phyloP scores from a whole-genome alignment of 2,329 filamentous ascomycete genomes.

The Aquanectria penicillioides region DNA sequence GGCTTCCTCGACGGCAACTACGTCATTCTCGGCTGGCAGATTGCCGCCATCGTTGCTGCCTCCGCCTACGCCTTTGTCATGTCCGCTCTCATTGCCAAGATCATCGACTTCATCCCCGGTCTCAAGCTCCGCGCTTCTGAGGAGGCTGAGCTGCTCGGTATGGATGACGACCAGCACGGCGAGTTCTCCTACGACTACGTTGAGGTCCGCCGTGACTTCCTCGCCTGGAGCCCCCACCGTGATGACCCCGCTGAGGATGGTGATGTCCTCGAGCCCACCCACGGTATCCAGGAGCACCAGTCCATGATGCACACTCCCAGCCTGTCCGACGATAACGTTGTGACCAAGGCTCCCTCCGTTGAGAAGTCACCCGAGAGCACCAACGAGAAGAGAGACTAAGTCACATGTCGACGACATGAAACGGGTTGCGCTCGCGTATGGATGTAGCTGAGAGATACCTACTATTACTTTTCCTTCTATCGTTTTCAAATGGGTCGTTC shows the following conservation, averaged over 20 bases:
- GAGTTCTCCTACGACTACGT: conserved; percentile 93
- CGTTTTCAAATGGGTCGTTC: conserved; percentile 23
- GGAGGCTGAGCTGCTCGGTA: conserved; percentile 85
- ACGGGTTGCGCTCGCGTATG: too few relatives aligned
- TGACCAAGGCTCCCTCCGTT: conserved; percentile 36
- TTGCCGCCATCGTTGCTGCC: conserved; percentile 77
- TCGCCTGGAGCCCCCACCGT: conserved; percentile 85
- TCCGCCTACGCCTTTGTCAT: conserved; percentile 78
- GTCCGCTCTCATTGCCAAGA: conserved; percentile 77
- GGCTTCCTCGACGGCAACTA: conserved; percentile 83
- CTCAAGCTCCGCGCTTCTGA: conserved; percentile 83
- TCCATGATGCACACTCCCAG: conserved; percentile 48
- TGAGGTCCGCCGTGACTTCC: conserved; percentile 87
- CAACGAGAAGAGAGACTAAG: conserved; percentile 29
- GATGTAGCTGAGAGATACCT: too few relatives aligned
- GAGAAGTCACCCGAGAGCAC: conserved; percentile 25
- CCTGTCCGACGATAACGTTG: conserved; percentile 37
- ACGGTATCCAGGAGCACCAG: conserved; percentile 76
- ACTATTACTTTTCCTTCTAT: conserved; percentile 16
- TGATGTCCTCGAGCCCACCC: conserved; percentile 69
- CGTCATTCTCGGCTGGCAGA: conserved; percentile 79
- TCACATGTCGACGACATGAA: background rate
- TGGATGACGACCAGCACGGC: conserved; percentile 91
- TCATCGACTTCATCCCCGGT: conserved; percentile 79
- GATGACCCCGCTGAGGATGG: conserved; percentile 69